Percentiles rank a stretch among this genome's conserved stretches.
phyloP scores from a whole-genome alignment of 2,329 filamentous ascomycete species.

The Aureobasidium sp. region DNA sequence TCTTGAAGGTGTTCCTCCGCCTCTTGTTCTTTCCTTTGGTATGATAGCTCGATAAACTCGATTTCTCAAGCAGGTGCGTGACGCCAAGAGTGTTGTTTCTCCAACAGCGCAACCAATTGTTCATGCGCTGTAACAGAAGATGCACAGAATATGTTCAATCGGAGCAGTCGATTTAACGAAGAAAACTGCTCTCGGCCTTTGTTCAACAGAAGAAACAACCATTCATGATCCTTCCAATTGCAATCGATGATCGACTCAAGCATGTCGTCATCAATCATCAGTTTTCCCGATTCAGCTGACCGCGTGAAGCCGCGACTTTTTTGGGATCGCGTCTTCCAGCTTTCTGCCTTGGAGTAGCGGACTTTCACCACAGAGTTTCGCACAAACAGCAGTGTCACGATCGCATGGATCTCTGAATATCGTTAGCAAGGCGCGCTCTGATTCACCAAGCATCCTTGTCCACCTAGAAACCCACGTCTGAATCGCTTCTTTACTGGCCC shows the following conservation, averaged over 20 bases:
- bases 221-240: background rate
- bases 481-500: too few relatives aligned
- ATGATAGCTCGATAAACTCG: background rate
- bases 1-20: background rate
- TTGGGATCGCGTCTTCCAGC: slow-evolving; percentile 5
- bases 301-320: background rate
- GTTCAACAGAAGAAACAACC: background rate
- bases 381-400: background rate
- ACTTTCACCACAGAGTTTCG: background rate
- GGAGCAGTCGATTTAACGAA: background rate
- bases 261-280: background rate
- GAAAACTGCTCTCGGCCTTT: background rate
- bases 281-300: background rate
- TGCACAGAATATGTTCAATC: too few relatives aligned
- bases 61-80: background rate
- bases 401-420: background rate
- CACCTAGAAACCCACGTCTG: background rate
- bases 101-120: background rate
- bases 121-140: too few relatives aligned
- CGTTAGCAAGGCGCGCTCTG: too few relatives aligned
- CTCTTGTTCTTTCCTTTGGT: background rate
- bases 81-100: background rate
- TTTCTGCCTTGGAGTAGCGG: slow-evolving; percentile 1
- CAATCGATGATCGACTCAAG: too few relatives aligned
- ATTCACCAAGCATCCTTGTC: background rate